phyloP scores from a whole-genome alignment of 306 rosid species.

The Fagus crenata region DNA sequence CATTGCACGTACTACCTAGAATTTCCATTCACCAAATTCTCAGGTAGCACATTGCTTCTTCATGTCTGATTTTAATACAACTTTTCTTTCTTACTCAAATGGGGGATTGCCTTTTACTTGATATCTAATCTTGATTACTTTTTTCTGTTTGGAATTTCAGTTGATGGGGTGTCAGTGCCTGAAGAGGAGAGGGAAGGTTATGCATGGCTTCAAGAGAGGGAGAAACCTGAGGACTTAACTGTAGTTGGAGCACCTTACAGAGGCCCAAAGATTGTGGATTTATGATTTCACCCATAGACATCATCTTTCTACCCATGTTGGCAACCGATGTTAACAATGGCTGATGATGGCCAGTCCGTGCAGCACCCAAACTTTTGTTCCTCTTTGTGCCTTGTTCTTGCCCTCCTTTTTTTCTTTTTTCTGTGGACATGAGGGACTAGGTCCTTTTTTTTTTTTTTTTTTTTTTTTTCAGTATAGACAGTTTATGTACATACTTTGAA shows the following conservation, averaged over 20 bases:
- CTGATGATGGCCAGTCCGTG: slow-evolving; percentile 24
- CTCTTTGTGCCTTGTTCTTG: slow-evolving; percentile 9
- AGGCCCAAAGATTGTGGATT: slow-evolving; percentile 71
- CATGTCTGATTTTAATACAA: not conserved
- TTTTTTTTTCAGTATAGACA: no score
- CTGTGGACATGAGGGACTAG: slow-evolving; percentile 37
- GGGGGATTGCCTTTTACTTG: not conserved
- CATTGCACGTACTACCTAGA: slow-evolving; percentile 78
- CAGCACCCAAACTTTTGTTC: slow-evolving; percentile 19
- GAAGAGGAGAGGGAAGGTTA: slow-evolving; percentile 59
- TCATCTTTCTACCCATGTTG: slow-evolving; percentile 18
- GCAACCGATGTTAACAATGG: not conserved
- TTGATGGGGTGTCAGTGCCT: slow-evolving; percentile 50
- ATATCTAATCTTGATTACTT: not conserved
- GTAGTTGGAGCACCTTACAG: slow-evolving; percentile 57
- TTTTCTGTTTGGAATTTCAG: slow-evolving; percentile 33
- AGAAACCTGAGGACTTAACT: slow-evolving; percentile 56
- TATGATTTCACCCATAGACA: slow-evolving; percentile 27
- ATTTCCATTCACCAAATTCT: slow-evolving; percentile 52
- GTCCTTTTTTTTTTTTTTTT: slow-evolving; percentile 18
- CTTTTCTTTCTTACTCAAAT: not conserved
- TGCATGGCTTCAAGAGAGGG: slow-evolving; percentile 91
- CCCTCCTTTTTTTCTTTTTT: slow-evolving; percentile 2
- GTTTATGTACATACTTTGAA: slow-evolving; percentile 49
- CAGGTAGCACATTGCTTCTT: slow-evolving; percentile 47